Evolutionary conservation across 805 yeast species (phyloP), one percentile per base, ranked within the genome.

Genomic region (Pichia membranifaciens): DNA sequence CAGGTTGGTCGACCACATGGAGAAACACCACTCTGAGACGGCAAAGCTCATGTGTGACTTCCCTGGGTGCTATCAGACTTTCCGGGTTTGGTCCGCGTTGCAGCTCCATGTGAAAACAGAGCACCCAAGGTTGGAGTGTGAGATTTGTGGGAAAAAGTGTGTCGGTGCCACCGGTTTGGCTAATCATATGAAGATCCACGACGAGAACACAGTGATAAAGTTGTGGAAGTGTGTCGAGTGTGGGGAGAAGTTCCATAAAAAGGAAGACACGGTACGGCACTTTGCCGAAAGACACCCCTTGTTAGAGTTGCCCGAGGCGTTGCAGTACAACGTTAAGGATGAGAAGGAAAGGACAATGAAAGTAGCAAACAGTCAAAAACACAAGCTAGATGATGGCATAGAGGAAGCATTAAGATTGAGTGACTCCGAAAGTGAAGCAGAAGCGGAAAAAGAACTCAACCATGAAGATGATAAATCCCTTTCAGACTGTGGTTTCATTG

Each of bases 101-200:
- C 89, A 82, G 54, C 58, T 73, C 10, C 97, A 90, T 63, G 69
- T 78, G 45, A 83, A 82, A 54, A 73, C 77, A 0, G 84, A 75
- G 32, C 96, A 89, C 64, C 87, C 90, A 4, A 80, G 82, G 58
- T 54, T 82, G 23, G 70, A 68, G 38, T 87, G 95, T 66, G 55
- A 63, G 0, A 54, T 77, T 1, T 89, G 96, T 69, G 79, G 78
- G 5, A 81, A 79, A 60, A 78, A 75, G 7, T 84, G 89, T 68
- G 82, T 84, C 10, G 95, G 95, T 25, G 78, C 75, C 40, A 70
- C 72, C 23, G 93, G 89, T 51, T 64, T 88, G 43, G 66, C 73
- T 16, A 78, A 82, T 69, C 96, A 90, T 60, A 79, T 84, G 88
- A 64, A 72, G 38, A 68, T 80, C 18, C 96, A 89, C 62, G 81